phyloP scores from a whole-genome alignment of 106 monocot genomes.

The Narthecium ossifragum region DNA sequence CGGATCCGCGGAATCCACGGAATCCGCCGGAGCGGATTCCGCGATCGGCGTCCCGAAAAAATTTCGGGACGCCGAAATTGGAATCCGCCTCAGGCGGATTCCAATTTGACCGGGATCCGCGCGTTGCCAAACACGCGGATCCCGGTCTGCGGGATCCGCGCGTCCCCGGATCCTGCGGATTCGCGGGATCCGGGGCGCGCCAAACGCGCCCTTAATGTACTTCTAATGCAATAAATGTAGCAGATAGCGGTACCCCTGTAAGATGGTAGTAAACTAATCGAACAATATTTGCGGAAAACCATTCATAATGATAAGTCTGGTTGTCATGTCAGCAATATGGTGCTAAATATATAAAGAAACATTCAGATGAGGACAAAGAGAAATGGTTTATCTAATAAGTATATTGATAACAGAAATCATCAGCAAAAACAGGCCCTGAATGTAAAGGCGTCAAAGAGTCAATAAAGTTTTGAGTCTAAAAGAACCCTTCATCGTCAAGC shows the following conservation, averaged over 20 bases:
- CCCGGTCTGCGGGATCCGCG: no score
- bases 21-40: no score
- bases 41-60: no score
- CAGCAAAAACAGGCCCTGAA: background rate
- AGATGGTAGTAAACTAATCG: constrained; percentile 83
- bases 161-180: no score
- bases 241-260: constrained; percentile 86
- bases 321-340: no score
- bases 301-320: background rate
- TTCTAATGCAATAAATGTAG: constrained; percentile 84
- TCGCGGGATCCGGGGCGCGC: no score
- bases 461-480: background rate
- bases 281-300: constrained; percentile 55
- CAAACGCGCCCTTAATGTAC: constrained; percentile 55
- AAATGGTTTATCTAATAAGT: background rate
- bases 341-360: background rate
- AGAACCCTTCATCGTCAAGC: no score
- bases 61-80: no score
- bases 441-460: background rate
- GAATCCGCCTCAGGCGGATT: no score
- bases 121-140: no score
- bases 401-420: background rate
- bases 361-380: background rate
- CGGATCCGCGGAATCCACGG: no score
- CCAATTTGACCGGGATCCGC: no score